Conservation (phyloP, 2,329 filamentous ascomycete species). For the Hypoxylon sp. region DNA sequence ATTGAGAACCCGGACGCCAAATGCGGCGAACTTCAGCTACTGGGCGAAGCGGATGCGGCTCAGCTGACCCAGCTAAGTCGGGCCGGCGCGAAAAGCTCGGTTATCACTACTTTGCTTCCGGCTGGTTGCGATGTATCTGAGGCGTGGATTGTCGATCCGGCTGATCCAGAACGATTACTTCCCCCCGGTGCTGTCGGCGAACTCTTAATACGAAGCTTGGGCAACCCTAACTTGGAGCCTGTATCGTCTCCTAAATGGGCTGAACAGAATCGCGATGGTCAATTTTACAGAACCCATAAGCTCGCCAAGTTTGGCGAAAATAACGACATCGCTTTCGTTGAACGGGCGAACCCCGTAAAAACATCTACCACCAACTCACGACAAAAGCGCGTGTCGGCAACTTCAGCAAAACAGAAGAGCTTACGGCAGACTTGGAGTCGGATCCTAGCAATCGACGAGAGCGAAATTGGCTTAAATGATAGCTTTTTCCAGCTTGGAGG, state of each 20-base stretch:
- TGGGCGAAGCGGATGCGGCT: constrained; percentile 55
- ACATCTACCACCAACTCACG: constrained; percentile 32
- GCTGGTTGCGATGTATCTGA: constrained; percentile 49
- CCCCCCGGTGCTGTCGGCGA: constrained; percentile 62
- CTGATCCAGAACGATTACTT: constrained; percentile 55
- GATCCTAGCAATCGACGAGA: constrained; percentile 61
- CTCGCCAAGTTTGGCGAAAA: constrained; percentile 58
- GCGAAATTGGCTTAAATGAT: constrained; percentile 67
- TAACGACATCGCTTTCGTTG: constrained; percentile 52
- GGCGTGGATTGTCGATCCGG: constrained; percentile 60
- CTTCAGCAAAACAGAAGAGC: constrained; percentile 60
- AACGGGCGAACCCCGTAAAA: constrained; percentile 40
- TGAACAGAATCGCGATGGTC: constrained; percentile 41
- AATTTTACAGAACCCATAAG: constrained; percentile 59
- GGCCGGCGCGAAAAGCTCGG: constrained; percentile 42
- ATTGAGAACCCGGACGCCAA: constrained; percentile 56
- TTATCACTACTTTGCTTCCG: constrained; percentile 41
- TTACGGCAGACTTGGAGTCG: constrained; percentile 65
- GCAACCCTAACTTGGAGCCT: constrained; percentile 47
- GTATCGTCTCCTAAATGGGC: constrained; percentile 53
- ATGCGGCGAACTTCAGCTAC: constrained; percentile 55
- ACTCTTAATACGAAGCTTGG: constrained; percentile 58
- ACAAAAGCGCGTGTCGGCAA: constrained; percentile 56
- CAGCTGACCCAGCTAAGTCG: constrained; percentile 54
- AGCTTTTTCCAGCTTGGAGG: constrained; percentile 74